Base-by-base conservation (phyloP, 768 basidiomycete species). In the Macrolepiota albuminosa region DNA sequence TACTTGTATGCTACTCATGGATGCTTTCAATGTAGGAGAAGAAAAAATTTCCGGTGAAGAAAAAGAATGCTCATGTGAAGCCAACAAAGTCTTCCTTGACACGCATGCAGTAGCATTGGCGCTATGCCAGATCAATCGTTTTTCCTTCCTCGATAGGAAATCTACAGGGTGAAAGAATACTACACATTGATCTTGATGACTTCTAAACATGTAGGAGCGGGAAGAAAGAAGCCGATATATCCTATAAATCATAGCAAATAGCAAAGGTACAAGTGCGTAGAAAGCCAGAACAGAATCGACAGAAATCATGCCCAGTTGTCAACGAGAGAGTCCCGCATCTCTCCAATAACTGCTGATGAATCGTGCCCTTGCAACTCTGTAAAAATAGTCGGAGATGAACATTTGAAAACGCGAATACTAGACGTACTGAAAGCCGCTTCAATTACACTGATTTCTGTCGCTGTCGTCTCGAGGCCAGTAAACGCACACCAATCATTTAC, bases 401-500 rank as follows among this genome's bases (percentile, higher is more conserved):
- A 9, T 56, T 49, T 18, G 43, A 24, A 29, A 36, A 59, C 36
- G 46, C 16, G 33, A 58, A 51, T 42, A 54, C 40, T 43, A 45
- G 60, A 85, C 94, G 67, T 69, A 96, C 95, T 95, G 81, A 99
- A 99, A 54, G 94, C 82, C 31, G 95, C 95, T 72, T 99, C 97
- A 67, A 98, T 97, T 42, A 99, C 96, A 67, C 89, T 92, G 72
- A 98, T 93, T 74, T 99, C 97, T 56, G 96, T 98, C 43, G 97
- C 97, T n/a, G 97, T 99, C 61, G 97, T 98, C 70, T 99, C 97
- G 33, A 97, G 81, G 39, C 97, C 97, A n/a, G 95, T 94, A 75
- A 98, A 98, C 10, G 97, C 97, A 76, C 92, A 93, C 97, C 97
- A 98, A 72, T 98, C 97, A 69, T 99, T 99, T 59, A 98, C 97